A percentile compares a stretch with the other conserved stretches of the same genome.
Evolutionary conservation across 768 basidiomycete species (phyloP).

Genomic region (Hericium erinaceus): DNA sequence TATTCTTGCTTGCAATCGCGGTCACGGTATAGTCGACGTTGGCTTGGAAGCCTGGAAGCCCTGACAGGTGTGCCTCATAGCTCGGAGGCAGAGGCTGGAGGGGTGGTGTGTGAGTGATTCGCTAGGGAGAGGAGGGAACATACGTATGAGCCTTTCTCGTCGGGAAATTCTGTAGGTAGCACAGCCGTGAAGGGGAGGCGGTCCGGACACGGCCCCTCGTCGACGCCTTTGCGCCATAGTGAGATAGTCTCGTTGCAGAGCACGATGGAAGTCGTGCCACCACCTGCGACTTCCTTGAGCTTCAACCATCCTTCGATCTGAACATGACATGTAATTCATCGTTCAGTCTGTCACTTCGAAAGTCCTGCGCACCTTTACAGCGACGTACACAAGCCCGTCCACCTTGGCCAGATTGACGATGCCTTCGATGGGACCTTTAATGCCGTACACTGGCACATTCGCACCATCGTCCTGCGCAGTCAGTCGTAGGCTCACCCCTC

Average conservation of each 20-base stretch:
- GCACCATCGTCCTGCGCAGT: slow-evolving; percentile 1
- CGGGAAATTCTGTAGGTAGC: slow-evolving; percentile 50
- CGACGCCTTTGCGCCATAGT: slow-evolving; percentile 49
- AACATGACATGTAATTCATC: not conserved
- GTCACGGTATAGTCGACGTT: slow-evolving; percentile 53
- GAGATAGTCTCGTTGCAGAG: slow-evolving; percentile 42
- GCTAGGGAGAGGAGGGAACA: slow-evolving; percentile 1
- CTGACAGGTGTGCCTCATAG: slow-evolving; percentile 56
- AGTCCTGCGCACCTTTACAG: slow-evolving; percentile 7
- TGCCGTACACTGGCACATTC: slow-evolving; percentile 5
- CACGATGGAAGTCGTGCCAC: slow-evolving; percentile 44
- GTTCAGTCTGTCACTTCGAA: not conserved
- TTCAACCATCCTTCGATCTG: slow-evolving; percentile 21
- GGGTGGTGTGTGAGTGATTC: not conserved
- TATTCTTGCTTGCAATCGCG: slow-evolving; percentile 44
- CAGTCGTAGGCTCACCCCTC: slow-evolving; percentile 9
- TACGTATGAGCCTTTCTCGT: slow-evolving; percentile 52
- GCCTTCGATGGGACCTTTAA: slow-evolving; percentile 8
- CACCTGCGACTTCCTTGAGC: slow-evolving; percentile 27
- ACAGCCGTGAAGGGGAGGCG: slow-evolving; percentile 43
- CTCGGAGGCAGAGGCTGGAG: slow-evolving; percentile 61
- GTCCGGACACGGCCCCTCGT: slow-evolving; percentile 36
- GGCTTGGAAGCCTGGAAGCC: slow-evolving; percentile 65
- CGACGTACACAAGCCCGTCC: slow-evolving; percentile 8
- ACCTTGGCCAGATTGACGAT: slow-evolving; percentile 9